phyloP scores from a whole-genome alignment of 2,329 filamentous ascomycete species.

The Stachybotrys chlorohalonatus region DNA sequence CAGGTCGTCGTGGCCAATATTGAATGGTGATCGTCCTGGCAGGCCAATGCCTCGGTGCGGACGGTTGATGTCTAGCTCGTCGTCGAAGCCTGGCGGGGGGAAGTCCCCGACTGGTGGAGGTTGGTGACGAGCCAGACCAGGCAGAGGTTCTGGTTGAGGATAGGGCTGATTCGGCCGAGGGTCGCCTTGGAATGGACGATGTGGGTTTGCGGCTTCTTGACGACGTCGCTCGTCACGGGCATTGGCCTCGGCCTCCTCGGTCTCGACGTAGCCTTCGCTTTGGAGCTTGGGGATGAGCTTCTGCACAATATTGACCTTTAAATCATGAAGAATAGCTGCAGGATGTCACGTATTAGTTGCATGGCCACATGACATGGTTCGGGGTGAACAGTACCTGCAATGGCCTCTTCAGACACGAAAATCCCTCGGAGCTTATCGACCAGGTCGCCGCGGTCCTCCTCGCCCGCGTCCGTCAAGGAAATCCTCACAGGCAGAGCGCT shows the following conservation, averaged over 20 bases:
- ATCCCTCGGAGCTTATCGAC: conserved; percentile 43
- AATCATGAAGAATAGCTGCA: conserved; percentile 55
- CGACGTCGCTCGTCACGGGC: conserved; percentile 30
- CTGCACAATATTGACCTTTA: conserved; percentile 76
- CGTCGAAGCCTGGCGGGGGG: conserved; percentile 83
- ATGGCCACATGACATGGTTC: too few species aligned
- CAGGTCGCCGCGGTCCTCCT: conserved; percentile 42
- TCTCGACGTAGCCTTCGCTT: conserved; percentile 70
- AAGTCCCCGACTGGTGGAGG: conserved; percentile 64
- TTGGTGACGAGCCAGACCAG: conserved; percentile 43
- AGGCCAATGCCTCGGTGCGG: conserved; percentile 31
- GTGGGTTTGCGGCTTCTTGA: conserved; percentile 27
- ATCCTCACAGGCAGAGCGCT: conserved; percentile 48
- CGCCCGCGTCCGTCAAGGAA: conserved; percentile 29
- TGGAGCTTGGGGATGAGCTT: conserved; percentile 69
- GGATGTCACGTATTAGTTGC: not conserved
- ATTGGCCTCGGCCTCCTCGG: conserved; percentile 30
- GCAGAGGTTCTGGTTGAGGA: conserved; percentile 58
- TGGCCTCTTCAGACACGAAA: conserved; percentile 64
- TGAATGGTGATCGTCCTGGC: conserved; percentile 47
- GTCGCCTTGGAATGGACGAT: conserved; percentile 20
- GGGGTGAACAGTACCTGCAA: conserved; percentile 32
- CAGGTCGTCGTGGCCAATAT: conserved; percentile 77
- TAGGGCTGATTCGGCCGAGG: conserved; percentile 57
- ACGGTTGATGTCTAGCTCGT: conserved; percentile 76